These are phyloP conservation scores for Aspergillus puulaauensis DNA, from an alignment of 2,329 filamentous ascomycete species.

Conservation along the genomic window DNA sequence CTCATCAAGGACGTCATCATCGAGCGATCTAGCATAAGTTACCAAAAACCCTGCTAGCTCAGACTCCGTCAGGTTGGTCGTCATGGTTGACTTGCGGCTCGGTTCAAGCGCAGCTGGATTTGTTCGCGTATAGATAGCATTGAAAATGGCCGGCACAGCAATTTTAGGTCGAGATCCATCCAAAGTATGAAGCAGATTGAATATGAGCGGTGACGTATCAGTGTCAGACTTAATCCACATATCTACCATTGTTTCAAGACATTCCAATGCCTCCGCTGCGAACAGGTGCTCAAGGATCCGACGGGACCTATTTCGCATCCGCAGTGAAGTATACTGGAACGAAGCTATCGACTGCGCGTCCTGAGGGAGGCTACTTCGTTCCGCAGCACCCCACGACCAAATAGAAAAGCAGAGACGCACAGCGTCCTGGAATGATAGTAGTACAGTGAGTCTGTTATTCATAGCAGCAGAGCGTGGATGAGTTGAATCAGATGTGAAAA, in stretches of 20 bases:
- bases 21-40: conserved; percentile 83
- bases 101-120: conserved; percentile 79
- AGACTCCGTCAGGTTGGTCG: conserved; percentile 76
- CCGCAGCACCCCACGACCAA: conserved; percentile 84
- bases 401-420: conserved; percentile 89
- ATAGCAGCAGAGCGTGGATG: conserved; percentile 81
- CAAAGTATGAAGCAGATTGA: conserved; percentile 84
- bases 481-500: conserved; percentile 75
- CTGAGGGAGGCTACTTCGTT: conserved; percentile 43
- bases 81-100: conserved; percentile 80
- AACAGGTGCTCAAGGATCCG: conserved; percentile 91
- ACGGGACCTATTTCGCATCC: conserved; percentile 85
- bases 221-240: conserved; percentile 67
- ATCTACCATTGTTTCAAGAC: conserved; percentile 84
- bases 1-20: conserved; percentile 97
- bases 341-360: conserved; percentile 73
- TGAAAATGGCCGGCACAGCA: conserved; percentile 90
- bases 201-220: conserved; percentile 63
- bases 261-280: conserved; percentile 86
- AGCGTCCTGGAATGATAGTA: conserved; percentile 95
- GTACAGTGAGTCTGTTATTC: conserved; percentile 87
- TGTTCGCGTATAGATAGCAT: conserved; percentile 91
- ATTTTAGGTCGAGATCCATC: conserved; percentile 89
- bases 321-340: conserved; percentile 84
- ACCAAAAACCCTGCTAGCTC: conserved; percentile 88